Base-by-base conservation (phyloP, 768 basidiomycete species). In the Tulasnella sp. region DNA sequence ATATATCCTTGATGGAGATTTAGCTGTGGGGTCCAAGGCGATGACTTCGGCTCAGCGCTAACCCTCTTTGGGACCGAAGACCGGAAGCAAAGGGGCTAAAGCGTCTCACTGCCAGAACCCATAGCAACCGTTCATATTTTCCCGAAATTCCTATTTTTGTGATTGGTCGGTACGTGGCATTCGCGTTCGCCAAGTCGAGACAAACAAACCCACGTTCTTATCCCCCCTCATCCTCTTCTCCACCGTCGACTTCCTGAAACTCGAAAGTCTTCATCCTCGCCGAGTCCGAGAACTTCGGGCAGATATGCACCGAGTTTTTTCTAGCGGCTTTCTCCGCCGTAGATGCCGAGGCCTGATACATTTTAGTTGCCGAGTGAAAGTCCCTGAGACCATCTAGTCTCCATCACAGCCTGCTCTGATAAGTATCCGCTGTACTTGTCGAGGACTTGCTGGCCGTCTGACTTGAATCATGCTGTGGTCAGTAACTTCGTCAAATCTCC, bases 61-160 rank as follows among this genome's bases (percentile, higher is more conserved):
- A 37, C n/a, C 64, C 31, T 31, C 34, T 28, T 69, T 69, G 34
- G 64, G 37, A 69, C 3, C 4, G 64, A 37, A 69, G 64, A 37
- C 28, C 1, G 18, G 34, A 69, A 28, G 31, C 31, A 69, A 69
- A 69, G 64, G 64, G 64, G 64, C 34, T 28, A 28, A 69, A 69
- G 64, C 34, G 64, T 69, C 64, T 69, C 64, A 37, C 28, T 20
- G 64, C 7, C 64, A 69, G 64, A 69, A 69, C 31, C 64, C 34
- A 69, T 69, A 37, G 64, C 64, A 69, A 69, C 64, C 64, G 64
- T 28, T 12, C 64, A 69, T 28, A 69, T 69, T 69, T 24, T 37
- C 12, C 64, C 64, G 64, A 28, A 69, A 31, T 69, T 69, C 28
- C 64, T 28, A 37, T 69, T 69, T 60, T 69, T 37, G 64, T 69